Percentiles rank a stretch among this genome's conserved stretches.
Conservation (phyloP, 139 green algal species). For the Haematococcus sp. region DNA sequence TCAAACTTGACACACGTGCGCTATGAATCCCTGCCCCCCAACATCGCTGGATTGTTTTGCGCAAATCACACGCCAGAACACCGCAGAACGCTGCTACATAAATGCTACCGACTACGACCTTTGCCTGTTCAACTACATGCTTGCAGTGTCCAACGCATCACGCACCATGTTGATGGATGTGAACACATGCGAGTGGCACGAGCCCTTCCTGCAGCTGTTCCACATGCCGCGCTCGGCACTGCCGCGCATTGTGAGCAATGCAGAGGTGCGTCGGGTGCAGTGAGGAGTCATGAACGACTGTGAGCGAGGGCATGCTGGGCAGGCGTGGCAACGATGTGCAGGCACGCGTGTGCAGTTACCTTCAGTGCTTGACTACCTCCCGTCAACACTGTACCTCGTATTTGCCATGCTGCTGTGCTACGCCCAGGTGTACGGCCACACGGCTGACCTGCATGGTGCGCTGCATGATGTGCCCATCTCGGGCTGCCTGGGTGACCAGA, state of each 20-base stretch:
- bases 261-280: conserved; percentile 50
- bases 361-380: too few relatives aligned
- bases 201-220: conserved; percentile 62
- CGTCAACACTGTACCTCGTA: too few relatives aligned
- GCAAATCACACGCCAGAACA: too few relatives aligned
- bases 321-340: neutral
- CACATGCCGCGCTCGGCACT: conserved; percentile 55
- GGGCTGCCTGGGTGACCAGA: conserved; percentile 95
- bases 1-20: too few relatives aligned
- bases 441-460: conserved; percentile 5
- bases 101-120: too few relatives aligned
- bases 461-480: conserved; percentile 79
- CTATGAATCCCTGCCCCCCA: neutral
- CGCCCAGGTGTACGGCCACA: conserved; percentile 43
- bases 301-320: neutral
- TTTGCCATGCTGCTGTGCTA: neutral
- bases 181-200: conserved; percentile 73
- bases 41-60: too few relatives aligned
- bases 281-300: neutral
- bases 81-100: too few relatives aligned
- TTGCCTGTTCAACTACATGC: too few relatives aligned
- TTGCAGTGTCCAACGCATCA: conserved; percentile 84
- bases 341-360: neutral
- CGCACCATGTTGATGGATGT: conserved; percentile 94
- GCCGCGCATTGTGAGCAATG: conserved; percentile 78